A percentile compares a stretch with the other conserved stretches of the same genome.
Evolutionary conservation across 1,284 basidiomycete species (phyloP).

Genomic region (Heterobasidion parviporum): DNA sequence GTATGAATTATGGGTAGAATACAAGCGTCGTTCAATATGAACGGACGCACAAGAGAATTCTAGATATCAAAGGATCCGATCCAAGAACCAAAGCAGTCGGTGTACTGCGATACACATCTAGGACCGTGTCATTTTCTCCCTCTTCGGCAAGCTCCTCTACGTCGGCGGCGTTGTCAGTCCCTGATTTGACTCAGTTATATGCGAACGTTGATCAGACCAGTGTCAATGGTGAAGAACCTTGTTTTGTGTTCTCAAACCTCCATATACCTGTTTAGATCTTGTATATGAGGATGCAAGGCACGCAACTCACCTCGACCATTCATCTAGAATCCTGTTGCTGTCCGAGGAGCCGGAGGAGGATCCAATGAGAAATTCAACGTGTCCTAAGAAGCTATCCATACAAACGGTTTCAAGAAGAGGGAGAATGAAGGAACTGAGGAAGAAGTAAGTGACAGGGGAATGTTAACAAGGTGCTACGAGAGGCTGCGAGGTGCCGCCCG

Average conservation of each 20-base stretch:
- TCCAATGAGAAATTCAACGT: constrained; percentile 22
- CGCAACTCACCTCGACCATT: constrained; percentile 25
- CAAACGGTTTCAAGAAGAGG: not conserved
- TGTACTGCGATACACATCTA: constrained; percentile 7
- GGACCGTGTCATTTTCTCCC: constrained; percentile 7
- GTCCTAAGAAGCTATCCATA: constrained; percentile 17
- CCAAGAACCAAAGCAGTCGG: not conserved
- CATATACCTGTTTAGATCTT: not conserved
- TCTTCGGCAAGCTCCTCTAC: not conserved
- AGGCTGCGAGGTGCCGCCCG: not conserved
- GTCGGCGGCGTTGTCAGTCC: not conserved
- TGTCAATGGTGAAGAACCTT: not conserved
- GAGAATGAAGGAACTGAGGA: not conserved
- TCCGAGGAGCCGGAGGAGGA: constrained; percentile 20
- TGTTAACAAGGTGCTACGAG: too few species aligned
- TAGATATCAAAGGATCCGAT: constrained; percentile 13
- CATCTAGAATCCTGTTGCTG: constrained; percentile 24
- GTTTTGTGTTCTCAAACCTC: not conserved
- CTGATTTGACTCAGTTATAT: not conserved
- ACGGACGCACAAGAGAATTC: constrained; percentile 24
- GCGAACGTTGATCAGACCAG: not conserved
- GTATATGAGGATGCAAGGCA: not conserved
- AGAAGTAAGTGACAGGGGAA: not conserved
- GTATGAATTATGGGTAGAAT: constrained; percentile 1
- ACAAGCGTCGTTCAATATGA: constrained; percentile 4